These are phyloP conservation scores for Gardenia jasminoides DNA, from an alignment of 257 asterid species.

Conservation along the genomic window DNA sequence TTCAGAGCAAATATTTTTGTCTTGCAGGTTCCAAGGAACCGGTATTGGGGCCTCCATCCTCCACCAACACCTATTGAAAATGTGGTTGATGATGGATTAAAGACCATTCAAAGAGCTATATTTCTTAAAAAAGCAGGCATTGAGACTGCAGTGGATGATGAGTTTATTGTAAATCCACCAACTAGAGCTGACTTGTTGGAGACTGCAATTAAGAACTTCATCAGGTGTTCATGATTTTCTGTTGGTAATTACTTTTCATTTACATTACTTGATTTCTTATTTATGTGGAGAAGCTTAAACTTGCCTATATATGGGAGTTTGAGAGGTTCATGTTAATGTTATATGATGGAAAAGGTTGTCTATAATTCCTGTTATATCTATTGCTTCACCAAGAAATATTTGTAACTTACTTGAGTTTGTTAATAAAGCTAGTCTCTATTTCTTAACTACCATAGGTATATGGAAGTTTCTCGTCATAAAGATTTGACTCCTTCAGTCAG, in stretches of 20 bases:
- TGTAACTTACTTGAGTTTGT: not conserved
- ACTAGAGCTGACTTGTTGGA: conserved; percentile 77
- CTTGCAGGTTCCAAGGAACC: conserved; percentile 83
- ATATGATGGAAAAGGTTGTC: not conserved
- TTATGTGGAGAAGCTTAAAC: not conserved
- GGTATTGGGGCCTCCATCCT: conserved; percentile 99
- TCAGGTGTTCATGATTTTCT: conserved; percentile 51
- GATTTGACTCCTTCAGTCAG: conserved; percentile 58
- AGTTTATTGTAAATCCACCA: conserved; percentile 79
- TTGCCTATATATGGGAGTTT: not conserved
- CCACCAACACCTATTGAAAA: conserved; percentile 90
- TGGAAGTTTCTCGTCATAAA: conserved; percentile 75
- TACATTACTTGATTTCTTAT: not conserved
- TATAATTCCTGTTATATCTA: not conserved
- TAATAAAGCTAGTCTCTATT: conserved; percentile 10
- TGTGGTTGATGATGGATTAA: conserved; percentile 85
- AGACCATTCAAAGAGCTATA: conserved; percentile 78
- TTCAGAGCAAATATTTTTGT: not conserved
- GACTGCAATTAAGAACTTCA: conserved; percentile 77
- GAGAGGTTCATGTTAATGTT: not conserved
- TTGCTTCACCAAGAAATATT: not conserved
- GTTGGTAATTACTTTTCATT: conserved; percentile 17
- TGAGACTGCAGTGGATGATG: conserved; percentile 69
- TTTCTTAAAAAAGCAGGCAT: conserved; percentile 92
- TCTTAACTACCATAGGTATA: conserved; percentile 47